A percentile compares a stretch with the other conserved stretches of the same genome.
Conservation (phyloP, 2,329 filamentous ascomycete species). For the Thelonectria discophora region DNA sequence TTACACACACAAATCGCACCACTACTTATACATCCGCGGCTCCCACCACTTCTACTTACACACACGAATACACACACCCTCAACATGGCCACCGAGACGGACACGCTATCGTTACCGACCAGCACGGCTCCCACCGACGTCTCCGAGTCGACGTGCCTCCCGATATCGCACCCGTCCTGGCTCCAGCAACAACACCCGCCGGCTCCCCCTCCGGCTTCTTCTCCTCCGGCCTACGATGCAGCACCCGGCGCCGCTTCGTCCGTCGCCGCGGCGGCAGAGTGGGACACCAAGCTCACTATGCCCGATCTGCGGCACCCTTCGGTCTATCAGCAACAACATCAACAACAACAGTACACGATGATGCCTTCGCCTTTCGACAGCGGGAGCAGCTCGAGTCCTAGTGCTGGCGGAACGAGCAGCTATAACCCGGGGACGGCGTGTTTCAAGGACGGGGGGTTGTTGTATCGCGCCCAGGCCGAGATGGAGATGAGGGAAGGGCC, state of each 20-base stretch:
- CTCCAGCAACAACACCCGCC: no score
- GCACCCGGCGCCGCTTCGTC: conserved; percentile 28
- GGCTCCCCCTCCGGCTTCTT: no score
- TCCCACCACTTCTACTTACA: neutral
- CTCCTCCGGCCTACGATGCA: no score
- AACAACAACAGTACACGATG: neutral
- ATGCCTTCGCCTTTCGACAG: conserved; percentile 5
- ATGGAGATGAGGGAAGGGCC: conserved; percentile 40
- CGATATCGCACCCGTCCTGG: conserved; percentile 29
- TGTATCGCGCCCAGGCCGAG: conserved; percentile 41
- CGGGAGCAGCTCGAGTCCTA: conserved; percentile 4
- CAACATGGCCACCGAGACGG: conserved; percentile 47
- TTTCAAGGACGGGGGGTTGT: conserved; percentile 40
- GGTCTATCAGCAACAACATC: conserved; percentile 20
- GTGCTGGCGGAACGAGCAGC: neutral
- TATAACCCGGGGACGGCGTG: conserved; percentile 27
- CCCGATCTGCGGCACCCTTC: conserved; percentile 24
- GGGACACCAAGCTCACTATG: conserved; percentile 45
- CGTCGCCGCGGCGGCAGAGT: conserved; percentile 34
- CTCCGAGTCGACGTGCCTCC: conserved; percentile 42
- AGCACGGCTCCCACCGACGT: conserved; percentile 46
- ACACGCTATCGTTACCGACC: conserved; percentile 45
- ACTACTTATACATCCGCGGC: neutral
- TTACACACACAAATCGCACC: neutral
- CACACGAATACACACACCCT: neutral